These are phyloP conservation scores for Aspergillus incahuasiensis DNA, from an alignment of 495 filamentous ascomycete genomes.

Conservation along the genomic window DNA sequence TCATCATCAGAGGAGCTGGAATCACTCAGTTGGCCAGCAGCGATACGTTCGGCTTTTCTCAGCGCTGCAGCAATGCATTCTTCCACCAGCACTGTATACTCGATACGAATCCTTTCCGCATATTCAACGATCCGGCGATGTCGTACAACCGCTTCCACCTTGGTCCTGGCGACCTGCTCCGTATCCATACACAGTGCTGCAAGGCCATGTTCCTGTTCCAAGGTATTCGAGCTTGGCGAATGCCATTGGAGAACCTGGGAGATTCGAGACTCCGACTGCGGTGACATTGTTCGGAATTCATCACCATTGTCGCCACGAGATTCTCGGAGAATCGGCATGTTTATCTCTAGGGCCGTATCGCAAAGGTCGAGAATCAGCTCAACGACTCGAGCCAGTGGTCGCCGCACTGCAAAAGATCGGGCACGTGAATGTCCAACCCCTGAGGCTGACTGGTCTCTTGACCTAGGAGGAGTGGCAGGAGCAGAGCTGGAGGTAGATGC, in stretches of 20 bases:
- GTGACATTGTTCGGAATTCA: slow-evolving; percentile 84
- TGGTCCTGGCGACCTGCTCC: slow-evolving; percentile 71
- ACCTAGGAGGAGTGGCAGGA: slow-evolving; percentile 63
- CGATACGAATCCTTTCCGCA: slow-evolving; percentile 87
- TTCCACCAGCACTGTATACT: slow-evolving; percentile 85
- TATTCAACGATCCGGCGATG: slow-evolving; percentile 94
- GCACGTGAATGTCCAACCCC: slow-evolving; percentile 67
- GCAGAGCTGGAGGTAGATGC: slow-evolving; percentile 65
- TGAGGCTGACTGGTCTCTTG: slow-evolving; percentile 74
- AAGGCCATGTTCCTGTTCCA: slow-evolving; percentile 93
- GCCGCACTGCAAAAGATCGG: slow-evolving; percentile 80
- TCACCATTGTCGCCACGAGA: slow-evolving; percentile 57
- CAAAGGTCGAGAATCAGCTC: slow-evolving; percentile 92
- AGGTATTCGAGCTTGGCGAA: slow-evolving; percentile 79
- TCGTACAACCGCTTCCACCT: slow-evolving; percentile 87
- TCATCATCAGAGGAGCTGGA: slow-evolving; percentile 54
- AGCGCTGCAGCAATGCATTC: slow-evolving; percentile 92
- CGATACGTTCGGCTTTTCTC: slow-evolving; percentile 83
- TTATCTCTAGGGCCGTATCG: slow-evolving; percentile 93
- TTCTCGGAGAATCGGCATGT: slow-evolving; percentile 86
- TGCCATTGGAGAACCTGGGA: slow-evolving; percentile 94
- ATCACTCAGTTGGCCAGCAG: slow-evolving; percentile 78
- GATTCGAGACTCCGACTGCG: slow-evolving; percentile 88
- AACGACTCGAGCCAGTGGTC: slow-evolving; percentile 86
- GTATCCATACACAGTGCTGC: slow-evolving; percentile 85